Percentiles rank a stretch among this genome's conserved stretches.
phyloP scores from a whole-genome alignment of 1,284 basidiomycete genomes.

The Sporisorium scitamineum region DNA sequence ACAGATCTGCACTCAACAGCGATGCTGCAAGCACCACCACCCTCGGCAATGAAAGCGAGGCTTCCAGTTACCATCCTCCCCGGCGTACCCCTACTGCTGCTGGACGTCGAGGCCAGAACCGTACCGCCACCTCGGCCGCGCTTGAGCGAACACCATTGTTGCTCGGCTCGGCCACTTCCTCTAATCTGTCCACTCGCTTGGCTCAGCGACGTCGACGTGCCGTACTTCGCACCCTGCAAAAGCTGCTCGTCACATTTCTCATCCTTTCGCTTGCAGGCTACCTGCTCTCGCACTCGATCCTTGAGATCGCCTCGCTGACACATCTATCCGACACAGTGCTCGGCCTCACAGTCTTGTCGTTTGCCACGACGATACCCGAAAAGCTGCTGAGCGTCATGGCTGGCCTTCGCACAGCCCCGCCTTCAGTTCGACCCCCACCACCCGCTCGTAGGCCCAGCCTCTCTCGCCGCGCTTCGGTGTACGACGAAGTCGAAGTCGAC shows the following conservation, averaged over 20 bases:
- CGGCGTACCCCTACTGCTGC: constrained; percentile 23
- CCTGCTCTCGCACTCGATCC: constrained; percentile 61
- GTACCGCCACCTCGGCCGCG: constrained; percentile 40
- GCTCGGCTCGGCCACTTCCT: constrained; percentile 39
- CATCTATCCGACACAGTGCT: constrained; percentile 61
- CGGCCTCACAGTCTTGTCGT: constrained; percentile 64
- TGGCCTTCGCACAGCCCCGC: constrained; percentile 32
- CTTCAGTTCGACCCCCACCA: constrained; percentile 12
- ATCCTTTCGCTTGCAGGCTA: constrained; percentile 63
- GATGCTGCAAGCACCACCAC: constrained; percentile 33
- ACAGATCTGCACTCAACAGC: constrained; percentile 21
- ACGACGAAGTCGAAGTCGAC: constrained; percentile 35
- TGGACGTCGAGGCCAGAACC: constrained; percentile 26
- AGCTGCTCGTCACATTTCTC: constrained; percentile 43
- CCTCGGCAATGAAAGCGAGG: constrained; percentile 38
- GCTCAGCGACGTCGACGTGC: constrained; percentile 23
- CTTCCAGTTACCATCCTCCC: constrained; percentile 33
- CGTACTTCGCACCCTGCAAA: constrained; percentile 22
- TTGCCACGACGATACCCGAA: constrained; percentile 68
- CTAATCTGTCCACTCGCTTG: constrained; percentile 29
- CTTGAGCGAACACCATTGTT: constrained; percentile 39
- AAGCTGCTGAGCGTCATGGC: constrained; percentile 65
- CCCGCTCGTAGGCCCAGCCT: constrained; percentile 21
- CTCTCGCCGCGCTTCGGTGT: constrained; percentile 27
- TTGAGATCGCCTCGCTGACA: constrained; percentile 54